Conservation (phyloP, 768 basidiomycete genomes). For the Hortiboletus campestris region DNA sequence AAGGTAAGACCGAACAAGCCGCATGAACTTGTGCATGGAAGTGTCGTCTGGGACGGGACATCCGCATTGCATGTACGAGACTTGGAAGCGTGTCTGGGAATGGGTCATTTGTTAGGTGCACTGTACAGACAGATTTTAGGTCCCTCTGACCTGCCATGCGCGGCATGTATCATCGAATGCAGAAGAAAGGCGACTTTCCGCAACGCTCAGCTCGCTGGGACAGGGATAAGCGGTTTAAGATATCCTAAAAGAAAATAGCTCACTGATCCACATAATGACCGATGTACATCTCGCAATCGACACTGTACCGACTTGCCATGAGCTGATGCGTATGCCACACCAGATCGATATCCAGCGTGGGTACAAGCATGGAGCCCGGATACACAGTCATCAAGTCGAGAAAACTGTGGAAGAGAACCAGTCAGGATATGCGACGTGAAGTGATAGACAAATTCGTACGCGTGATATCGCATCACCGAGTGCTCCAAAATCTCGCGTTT, state of each 20-base stretch:
- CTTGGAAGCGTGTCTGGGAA: slow-evolving; percentile 41
- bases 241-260: slow-evolving; percentile 16
- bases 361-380: slow-evolving; percentile 46
- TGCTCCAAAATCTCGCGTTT: slow-evolving; percentile 43
- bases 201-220: slow-evolving; percentile 48
- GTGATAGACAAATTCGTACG: slow-evolving; percentile 33
- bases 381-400: slow-evolving; percentile 52
- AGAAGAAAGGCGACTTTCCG: slow-evolving; percentile 42
- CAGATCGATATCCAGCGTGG: slow-evolving; percentile 73
- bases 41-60: slow-evolving; percentile 50
- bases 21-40: slow-evolving; percentile 42
- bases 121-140: background rate
- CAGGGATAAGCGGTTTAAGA: background rate
- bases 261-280: slow-evolving; percentile 56
- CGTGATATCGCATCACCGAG: slow-evolving; percentile 57
- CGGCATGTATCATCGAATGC: slow-evolving; percentile 53
- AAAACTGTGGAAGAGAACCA: slow-evolving; percentile 35
- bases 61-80: slow-evolving; percentile 58
- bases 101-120: slow-evolving; percentile 4
- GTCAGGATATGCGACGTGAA: background rate
- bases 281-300: slow-evolving; percentile 42
- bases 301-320: slow-evolving; percentile 42
- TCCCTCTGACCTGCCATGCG: slow-evolving; percentile 44
- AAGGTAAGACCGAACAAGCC: slow-evolving; percentile 27
- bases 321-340: slow-evolving; percentile 78